phyloP scores from a whole-genome alignment of 2,329 filamentous ascomycete genomes.

The Raffaelea arxii region DNA sequence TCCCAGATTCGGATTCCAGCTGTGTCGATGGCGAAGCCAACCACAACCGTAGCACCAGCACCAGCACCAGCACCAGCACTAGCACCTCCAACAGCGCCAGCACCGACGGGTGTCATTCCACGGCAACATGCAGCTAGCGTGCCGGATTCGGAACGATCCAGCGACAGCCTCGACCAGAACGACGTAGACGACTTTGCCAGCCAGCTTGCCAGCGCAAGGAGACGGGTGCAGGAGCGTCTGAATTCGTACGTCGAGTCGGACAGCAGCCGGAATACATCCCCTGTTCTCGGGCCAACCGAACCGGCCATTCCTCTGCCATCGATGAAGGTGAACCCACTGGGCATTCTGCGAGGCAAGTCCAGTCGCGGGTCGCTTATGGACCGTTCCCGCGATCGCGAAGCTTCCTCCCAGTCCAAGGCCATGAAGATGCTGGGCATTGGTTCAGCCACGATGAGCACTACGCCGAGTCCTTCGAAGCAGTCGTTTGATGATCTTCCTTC shows the following conservation, averaged over 20 bases:
- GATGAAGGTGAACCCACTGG: slow-evolving; percentile 46
- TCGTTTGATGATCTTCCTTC: slow-evolving; percentile 21
- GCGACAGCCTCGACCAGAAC: slow-evolving; percentile 29
- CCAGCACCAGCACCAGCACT: slow-evolving; percentile 6
- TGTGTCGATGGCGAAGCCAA: no score
- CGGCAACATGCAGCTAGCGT: neutral
- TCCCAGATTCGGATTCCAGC: neutral
- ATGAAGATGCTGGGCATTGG: slow-evolving; percentile 54
- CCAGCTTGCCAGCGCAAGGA: slow-evolving; percentile 61
- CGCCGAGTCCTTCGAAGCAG: slow-evolving; percentile 28
- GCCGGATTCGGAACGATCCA: slow-evolving; percentile 5
- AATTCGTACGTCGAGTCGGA: slow-evolving; percentile 60
- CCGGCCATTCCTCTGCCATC: slow-evolving; percentile 21
- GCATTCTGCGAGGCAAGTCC: slow-evolving; percentile 55
- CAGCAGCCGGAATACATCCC: slow-evolving; percentile 33
- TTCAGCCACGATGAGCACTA: slow-evolving; percentile 27
- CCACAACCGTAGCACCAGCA: neutral
- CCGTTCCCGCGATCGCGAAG: slow-evolving; percentile 25
- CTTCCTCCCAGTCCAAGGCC: slow-evolving; percentile 42
- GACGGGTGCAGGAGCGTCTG: slow-evolving; percentile 62
- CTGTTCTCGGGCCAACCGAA: slow-evolving; percentile 25
- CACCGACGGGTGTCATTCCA: neutral
- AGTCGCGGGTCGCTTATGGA: slow-evolving; percentile 57
- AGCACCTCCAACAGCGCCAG: slow-evolving; percentile 10
- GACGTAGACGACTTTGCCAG: slow-evolving; percentile 63